Evolutionary conservation across 352 stramenopile genomes (phyloP).

Genomic region (Phytophthora cactorum): DNA sequence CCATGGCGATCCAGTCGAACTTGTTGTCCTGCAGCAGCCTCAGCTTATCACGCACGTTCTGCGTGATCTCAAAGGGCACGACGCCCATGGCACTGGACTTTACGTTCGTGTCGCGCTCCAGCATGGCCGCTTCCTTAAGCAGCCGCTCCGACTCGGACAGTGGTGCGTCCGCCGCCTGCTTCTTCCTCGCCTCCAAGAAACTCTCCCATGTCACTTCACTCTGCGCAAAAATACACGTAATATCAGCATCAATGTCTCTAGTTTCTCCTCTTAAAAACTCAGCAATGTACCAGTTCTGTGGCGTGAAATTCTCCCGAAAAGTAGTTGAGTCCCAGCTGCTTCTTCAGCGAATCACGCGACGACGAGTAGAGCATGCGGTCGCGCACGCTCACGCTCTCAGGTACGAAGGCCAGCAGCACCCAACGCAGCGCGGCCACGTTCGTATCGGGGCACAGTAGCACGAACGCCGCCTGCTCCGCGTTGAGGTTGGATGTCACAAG

Average conservation of each 20-base stretch:
- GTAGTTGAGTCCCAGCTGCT: conserved; percentile 91
- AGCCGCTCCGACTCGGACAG: conserved; percentile 87
- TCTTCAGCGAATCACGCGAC: conserved; percentile 90
- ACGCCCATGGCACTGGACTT: conserved; percentile 91
- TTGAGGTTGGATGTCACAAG: conserved; percentile 35
- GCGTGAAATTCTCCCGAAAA: conserved; percentile 91
- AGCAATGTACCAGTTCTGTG: conserved; percentile 61
- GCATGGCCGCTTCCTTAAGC: conserved; percentile 79
- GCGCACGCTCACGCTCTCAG: conserved; percentile 76
- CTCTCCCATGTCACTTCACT: conserved; percentile 81
- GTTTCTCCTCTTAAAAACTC: neutral
- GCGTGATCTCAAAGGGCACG: conserved; percentile 86
- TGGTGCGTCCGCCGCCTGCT: conserved; percentile 73
- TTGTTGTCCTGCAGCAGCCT: conserved; percentile 76
- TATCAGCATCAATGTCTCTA: neutral
- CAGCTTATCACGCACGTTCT: conserved; percentile 85
- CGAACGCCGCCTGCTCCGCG: conserved; percentile 63
- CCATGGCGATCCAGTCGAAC: conserved; percentile 92
- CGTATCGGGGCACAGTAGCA: conserved; percentile 81
- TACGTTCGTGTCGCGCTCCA: conserved; percentile 85
- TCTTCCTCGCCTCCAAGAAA: conserved; percentile 77
- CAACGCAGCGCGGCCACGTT: conserved; percentile 74
- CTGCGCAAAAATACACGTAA: conserved; percentile 26
- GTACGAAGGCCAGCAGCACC: conserved; percentile 83
- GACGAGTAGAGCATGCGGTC: conserved; percentile 94